Conservation (phyloP, 495 filamentous ascomycete genomes). For the Xylaria curta region DNA sequence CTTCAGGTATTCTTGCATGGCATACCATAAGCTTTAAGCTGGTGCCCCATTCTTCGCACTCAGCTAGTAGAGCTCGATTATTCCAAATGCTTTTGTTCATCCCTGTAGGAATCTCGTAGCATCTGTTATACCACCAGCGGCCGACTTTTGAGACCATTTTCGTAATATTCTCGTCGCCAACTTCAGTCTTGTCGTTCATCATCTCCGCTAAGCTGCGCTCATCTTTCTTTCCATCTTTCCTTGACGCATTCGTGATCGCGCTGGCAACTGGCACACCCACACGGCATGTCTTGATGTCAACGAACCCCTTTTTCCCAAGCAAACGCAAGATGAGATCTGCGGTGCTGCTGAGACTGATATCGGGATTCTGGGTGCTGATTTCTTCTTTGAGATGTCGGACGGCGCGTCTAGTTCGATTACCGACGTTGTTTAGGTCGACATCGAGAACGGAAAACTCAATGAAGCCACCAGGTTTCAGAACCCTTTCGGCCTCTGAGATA, state of each 20-base stretch:
- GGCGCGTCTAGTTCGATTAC: slow-evolving; percentile 73
- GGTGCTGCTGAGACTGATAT: slow-evolving; percentile 72
- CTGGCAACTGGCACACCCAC: slow-evolving; percentile 90
- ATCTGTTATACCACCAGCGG: slow-evolving; percentile 93
- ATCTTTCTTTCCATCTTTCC: slow-evolving; percentile 48
- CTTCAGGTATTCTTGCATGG: slow-evolving; percentile 68
- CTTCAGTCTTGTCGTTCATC: slow-evolving; percentile 66
- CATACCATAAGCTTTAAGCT: slow-evolving; percentile 91
- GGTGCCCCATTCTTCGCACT: slow-evolving; percentile 85
- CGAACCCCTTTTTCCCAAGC: slow-evolving; percentile 79
- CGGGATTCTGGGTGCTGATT: slow-evolving; percentile 63
- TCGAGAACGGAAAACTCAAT: slow-evolving; percentile 87
- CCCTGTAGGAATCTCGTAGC: slow-evolving; percentile 75
- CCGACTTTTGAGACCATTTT: slow-evolving; percentile 92
- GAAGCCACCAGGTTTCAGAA: slow-evolving; percentile 87
- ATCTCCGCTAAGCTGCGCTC: slow-evolving; percentile 71
- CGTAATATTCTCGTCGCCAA: slow-evolving; percentile 79
- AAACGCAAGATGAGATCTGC: slow-evolving; percentile 80
- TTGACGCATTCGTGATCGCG: slow-evolving; percentile 53
- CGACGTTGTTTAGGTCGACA: slow-evolving; percentile 87
- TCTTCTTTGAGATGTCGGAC: slow-evolving; percentile 79
- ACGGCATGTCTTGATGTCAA: slow-evolving; percentile 83
- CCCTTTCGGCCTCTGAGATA: slow-evolving; percentile 86
- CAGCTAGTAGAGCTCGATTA: slow-evolving; percentile 74
- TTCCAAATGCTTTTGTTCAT: slow-evolving; percentile 77